Conservation (phyloP, 805 yeast genomes). For the Pichia exigua region DNA sequence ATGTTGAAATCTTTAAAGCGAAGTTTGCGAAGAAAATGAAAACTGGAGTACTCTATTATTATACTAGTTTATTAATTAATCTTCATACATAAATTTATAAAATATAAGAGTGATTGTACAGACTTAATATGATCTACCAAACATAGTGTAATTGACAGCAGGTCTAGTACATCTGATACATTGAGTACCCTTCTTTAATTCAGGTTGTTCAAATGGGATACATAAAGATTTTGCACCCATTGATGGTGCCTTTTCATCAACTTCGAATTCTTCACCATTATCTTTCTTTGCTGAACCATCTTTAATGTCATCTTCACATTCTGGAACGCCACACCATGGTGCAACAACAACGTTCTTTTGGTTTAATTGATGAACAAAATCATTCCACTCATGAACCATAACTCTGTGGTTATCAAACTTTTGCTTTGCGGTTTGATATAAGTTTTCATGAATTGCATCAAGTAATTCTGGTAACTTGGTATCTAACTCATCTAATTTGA, state of each 20-base stretch:
- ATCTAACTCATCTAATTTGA: slow-evolving; percentile 59
- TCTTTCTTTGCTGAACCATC: slow-evolving; percentile 75
- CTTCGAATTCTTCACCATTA: slow-evolving; percentile 78
- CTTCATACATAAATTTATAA: neutral
- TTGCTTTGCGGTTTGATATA: slow-evolving; percentile 73
- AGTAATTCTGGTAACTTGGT: slow-evolving; percentile 64
- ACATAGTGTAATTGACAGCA: slow-evolving; percentile 85
- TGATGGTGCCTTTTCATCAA: slow-evolving; percentile 93
- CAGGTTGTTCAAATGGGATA: slow-evolving; percentile 91
- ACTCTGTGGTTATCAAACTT: slow-evolving; percentile 80
- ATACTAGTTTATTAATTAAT: neutral
- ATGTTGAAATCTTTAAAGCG: neutral
- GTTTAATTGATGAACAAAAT: slow-evolving; percentile 88
- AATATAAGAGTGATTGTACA: neutral
- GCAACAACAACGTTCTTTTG: slow-evolving; percentile 82
- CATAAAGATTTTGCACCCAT: slow-evolving; percentile 99
- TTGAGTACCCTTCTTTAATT: slow-evolving; percentile 65
- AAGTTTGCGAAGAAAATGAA: neutral
- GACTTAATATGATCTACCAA: slow-evolving; percentile 85
- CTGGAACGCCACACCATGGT: slow-evolving; percentile 96
- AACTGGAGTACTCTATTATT: no score
- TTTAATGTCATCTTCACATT: slow-evolving; percentile 96
- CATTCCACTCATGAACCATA: slow-evolving; percentile 75
- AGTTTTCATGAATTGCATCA: slow-evolving; percentile 70
- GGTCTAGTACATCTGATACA: slow-evolving; percentile 77